These are phyloP conservation scores for Gonapodya prolifera DNA, from an alignment of 192 early-diverging fungal genomes.

Conservation along the genomic window DNA sequence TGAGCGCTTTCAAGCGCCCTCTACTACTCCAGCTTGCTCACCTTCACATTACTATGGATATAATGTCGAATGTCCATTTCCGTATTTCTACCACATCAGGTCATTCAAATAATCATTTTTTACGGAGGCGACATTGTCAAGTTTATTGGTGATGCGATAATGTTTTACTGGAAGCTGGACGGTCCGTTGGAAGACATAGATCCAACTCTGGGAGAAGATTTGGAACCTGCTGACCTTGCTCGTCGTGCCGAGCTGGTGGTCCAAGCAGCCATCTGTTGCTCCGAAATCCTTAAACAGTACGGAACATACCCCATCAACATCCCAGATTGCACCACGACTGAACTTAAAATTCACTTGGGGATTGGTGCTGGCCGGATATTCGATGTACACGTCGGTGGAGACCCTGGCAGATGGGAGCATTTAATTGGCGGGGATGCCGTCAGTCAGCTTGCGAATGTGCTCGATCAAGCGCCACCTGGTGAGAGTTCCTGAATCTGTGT, in stretches of 20 bases:
- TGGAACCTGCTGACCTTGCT: neutral
- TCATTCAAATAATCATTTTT: constrained; percentile 30
- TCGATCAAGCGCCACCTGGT: constrained; percentile 37
- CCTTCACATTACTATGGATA: neutral
- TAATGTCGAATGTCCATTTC: neutral
- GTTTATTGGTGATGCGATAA: constrained; percentile 40
- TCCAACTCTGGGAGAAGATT: constrained; percentile 6
- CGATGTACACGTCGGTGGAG: constrained; percentile 34
- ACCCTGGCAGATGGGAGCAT: constrained; percentile 33
- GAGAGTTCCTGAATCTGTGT: neutral
- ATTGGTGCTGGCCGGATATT: constrained; percentile 33
- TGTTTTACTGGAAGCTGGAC: constrained; percentile 37
- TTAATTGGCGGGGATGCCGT: constrained; percentile 38
- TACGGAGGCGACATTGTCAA: constrained; percentile 45
- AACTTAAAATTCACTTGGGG: constrained; percentile 31
- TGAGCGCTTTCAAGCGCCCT: neutral
- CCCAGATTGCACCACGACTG: constrained; percentile 17
- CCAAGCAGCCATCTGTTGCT: constrained; percentile 30
- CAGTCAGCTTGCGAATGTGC: constrained; percentile 27
- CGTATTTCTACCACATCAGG: constrained; percentile 13
- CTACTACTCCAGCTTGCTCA: neutral
- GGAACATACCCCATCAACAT: constrained; percentile 35
- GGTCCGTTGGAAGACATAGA: constrained; percentile 7
- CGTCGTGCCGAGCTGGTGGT: constrained; percentile 29
- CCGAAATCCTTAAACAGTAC: constrained; percentile 24